Evolutionary conservation across 2,329 filamentous ascomycete genomes (phyloP).

Genomic region (Chaetothyriales sp.): DNA sequence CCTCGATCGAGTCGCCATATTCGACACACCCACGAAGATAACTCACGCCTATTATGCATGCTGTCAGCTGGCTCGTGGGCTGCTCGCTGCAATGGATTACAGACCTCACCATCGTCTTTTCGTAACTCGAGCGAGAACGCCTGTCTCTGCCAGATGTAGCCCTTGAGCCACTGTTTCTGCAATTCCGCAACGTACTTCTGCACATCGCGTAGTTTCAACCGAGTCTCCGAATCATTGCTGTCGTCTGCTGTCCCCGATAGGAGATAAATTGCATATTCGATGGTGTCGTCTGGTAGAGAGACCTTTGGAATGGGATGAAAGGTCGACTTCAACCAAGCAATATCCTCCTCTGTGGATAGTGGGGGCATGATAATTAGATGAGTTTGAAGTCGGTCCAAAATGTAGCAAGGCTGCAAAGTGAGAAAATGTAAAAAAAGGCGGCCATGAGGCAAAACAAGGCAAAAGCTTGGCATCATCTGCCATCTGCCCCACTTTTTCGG

Average conservation of each 20-base stretch:
- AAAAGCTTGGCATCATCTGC: not conserved
- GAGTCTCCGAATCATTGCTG: conserved; percentile 40
- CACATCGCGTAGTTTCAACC: conserved; percentile 53
- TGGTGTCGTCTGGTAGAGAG: conserved; percentile 61
- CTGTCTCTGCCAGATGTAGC: conserved; percentile 93
- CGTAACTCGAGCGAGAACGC: conserved; percentile 52
- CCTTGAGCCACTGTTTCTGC: conserved; percentile 50
- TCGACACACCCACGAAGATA: conserved; percentile 64
- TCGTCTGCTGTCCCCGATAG: conserved; percentile 43
- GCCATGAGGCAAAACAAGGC: conserved; percentile 2
- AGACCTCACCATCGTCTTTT: conserved; percentile 42
- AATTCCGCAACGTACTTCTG: conserved; percentile 53
- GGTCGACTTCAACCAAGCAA: conserved; percentile 51
- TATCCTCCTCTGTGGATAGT: conserved; percentile 35
- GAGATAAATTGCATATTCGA: conserved; percentile 70
- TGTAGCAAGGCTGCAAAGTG: too few relatives aligned
- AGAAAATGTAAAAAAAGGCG: conserved; percentile 3
- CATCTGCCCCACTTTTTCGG: not conserved
- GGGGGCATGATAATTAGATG: not conserved
- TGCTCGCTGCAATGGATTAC: conserved; percentile 5
- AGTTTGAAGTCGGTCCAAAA: not conserved
- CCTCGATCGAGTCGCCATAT: conserved; percentile 87
- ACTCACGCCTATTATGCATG: conserved; percentile 26
- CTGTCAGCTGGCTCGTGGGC: conserved; percentile 13
- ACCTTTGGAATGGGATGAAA: conserved; percentile 50